phyloP scores from a whole-genome alignment of 306 rosid genomes.

The Cucurbita pepo region DNA sequence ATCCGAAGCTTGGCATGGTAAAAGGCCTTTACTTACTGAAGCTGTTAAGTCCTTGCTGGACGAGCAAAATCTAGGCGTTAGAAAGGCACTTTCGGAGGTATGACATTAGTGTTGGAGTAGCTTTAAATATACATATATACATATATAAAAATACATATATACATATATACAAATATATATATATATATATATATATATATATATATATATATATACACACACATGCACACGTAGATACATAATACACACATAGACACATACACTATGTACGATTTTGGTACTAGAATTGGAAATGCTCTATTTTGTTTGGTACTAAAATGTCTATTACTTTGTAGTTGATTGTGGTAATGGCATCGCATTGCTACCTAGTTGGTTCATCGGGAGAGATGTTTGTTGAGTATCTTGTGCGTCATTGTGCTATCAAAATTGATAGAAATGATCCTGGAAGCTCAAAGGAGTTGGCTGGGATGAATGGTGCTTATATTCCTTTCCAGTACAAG shows the following conservation, averaged over 20 bases:
- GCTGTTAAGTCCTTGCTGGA: slow-evolving; percentile 69
- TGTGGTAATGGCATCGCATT: slow-evolving; percentile 95
- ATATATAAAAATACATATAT: too few relatives aligned
- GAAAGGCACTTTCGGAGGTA: slow-evolving; percentile 82
- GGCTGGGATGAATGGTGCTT: slow-evolving; percentile 13
- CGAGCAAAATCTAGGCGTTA: slow-evolving; percentile 61
- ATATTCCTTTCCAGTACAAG: slow-evolving; percentile 34
- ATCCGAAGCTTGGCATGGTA: slow-evolving; percentile 83
- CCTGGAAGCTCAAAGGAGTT: slow-evolving; percentile 30
- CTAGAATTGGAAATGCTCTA: not conserved
- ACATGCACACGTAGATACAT: too few relatives aligned
- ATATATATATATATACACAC: too few relatives aligned
- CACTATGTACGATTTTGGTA: not conserved
- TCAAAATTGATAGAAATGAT: slow-evolving; percentile 35
- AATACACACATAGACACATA: too few relatives aligned
- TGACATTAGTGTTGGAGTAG: not conserved
- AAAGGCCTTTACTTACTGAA: slow-evolving; percentile 62
- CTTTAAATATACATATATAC: too few relatives aligned
- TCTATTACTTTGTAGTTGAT: slow-evolving; percentile 47
- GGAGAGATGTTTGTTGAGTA: slow-evolving; percentile 87
- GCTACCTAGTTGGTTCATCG: slow-evolving; percentile 86
- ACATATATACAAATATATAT: too few relatives aligned
- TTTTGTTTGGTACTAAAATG: slow-evolving; percentile 8
- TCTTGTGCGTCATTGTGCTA: slow-evolving; percentile 75
- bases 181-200: too few relatives aligned